Base-by-base conservation (phyloP, 2,329 filamentous ascomycete genomes). In the Atkinsonella hypoxylon region DNA sequence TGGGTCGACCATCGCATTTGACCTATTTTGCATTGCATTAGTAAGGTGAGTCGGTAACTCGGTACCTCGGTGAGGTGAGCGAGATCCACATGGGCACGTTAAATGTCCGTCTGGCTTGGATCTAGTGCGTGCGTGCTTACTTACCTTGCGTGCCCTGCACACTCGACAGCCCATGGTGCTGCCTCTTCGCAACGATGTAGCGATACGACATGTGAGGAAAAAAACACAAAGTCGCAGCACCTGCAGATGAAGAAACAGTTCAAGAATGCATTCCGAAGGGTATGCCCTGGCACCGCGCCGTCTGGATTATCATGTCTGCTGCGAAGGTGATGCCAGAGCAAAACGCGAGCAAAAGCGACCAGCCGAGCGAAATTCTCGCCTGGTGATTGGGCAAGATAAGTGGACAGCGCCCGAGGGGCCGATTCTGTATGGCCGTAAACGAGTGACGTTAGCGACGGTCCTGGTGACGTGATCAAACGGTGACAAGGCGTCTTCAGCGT, bases 1-100 rank as follows among this genome's bases (percentile, higher is more conserved):
- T 62, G 39, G 66, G 66, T n/a, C 67, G 63, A 45, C 66, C 67
- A 53, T 70, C 67, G 55, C 67, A 70, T 60, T 69, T 69, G 60
- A 70, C 67, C 67, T 70, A 58, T 7, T 13, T 34, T 6, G 18
- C n/a, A 17, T 11, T 41, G 11, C 26, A 36, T 39, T 47, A 22
- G 26, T 30, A 32, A 30, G 26, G 26, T 26, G 22, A 4, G 3
- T 26, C 6, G 6, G 7, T 7, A 26, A 26, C 26, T 26, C 26
- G 26, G 26, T 7, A 26, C 6, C 26, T 26, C 7, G 26, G 45
- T 22, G 39, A 40, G 17, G 18, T 39, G 31, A 26, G 7, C 31
- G 45, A 31, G 31, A 38, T 15, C 17, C 17, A 18, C 41, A 18
- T 26, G 38, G 26, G 36, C 30, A 3, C 13, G n/a, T n/a, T 31